phyloP scores from a whole-genome alignment of 1,284 basidiomycete genomes.

The Tylopilus sp. region DNA sequence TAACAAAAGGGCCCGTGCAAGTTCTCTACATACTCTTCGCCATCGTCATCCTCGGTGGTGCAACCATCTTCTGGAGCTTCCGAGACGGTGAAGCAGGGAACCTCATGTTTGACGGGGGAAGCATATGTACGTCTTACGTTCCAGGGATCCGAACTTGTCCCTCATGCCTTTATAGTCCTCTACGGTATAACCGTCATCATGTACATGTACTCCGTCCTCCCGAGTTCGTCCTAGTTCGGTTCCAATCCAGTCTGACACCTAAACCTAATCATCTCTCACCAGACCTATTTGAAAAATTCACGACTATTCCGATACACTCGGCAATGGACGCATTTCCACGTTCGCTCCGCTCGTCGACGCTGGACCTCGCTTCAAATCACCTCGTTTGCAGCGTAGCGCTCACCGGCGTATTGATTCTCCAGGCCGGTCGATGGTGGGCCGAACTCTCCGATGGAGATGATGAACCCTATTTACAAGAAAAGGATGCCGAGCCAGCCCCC shows the following conservation, averaged over 20 bases:
- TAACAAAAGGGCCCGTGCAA: conserved; percentile 58
- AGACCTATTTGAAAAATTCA: conserved; percentile 59
- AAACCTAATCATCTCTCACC: conserved; percentile 2
- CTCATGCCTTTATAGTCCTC: conserved; percentile 48
- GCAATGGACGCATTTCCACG: conserved; percentile 50
- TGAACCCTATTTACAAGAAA: conserved; percentile 36
- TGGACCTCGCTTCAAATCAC: conserved; percentile 75
- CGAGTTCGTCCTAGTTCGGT: conserved; percentile 50
- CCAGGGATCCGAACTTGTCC: not conserved
- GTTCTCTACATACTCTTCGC: conserved; percentile 52
- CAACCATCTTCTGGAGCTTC: conserved; percentile 71
- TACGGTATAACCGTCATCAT: conserved; percentile 64
- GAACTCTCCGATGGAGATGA: conserved; percentile 59
- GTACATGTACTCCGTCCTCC: conserved; percentile 69
- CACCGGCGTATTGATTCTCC: conserved; percentile 73
- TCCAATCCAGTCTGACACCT: conserved; percentile 2
- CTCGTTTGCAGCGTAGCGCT: conserved; percentile 79
- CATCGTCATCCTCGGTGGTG: conserved; percentile 55
- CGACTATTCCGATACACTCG: conserved; percentile 46
- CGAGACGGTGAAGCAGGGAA: conserved; percentile 73
- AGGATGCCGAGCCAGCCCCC: conserved; percentile 16
- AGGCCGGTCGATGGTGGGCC: conserved; percentile 78
- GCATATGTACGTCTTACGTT: conserved; percentile 57
- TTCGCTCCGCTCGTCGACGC: conserved; percentile 52
- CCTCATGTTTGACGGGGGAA: conserved; percentile 83